Evolutionary conservation across 352 stramenopile genomes (phyloP).

Genomic region (Globisporangium emineosum): DNA sequence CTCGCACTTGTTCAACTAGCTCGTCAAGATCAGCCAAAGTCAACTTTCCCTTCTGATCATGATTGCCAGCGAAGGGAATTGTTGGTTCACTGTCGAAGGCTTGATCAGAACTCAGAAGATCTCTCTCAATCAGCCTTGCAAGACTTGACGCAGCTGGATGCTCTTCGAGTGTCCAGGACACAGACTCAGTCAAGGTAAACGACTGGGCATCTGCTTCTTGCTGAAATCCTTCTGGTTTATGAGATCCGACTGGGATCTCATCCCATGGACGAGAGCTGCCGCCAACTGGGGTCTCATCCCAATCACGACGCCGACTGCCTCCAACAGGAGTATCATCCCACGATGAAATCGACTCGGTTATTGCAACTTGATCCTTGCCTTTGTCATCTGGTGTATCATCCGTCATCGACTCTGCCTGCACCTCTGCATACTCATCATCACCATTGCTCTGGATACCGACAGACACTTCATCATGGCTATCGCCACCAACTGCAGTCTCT

Average conservation of each 20-base stretch:
- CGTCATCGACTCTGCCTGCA: not conserved
- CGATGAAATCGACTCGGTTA: not conserved
- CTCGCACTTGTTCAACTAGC: not conserved
- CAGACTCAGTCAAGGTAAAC: not conserved
- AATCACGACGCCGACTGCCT: not conserved
- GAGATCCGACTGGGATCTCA: not conserved
- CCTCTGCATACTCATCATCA: not conserved
- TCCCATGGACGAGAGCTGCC: slow-evolving; percentile 2
- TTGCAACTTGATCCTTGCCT: not conserved
- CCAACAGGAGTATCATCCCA: slow-evolving; percentile 10
- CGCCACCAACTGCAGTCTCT: not conserved
- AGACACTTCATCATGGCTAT: not conserved
- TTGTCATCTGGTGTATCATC: not conserved
- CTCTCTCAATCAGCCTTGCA: slow-evolving; percentile 2
- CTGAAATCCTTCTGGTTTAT: not conserved
- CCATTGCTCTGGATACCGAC: not conserved
- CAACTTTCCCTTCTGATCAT: not conserved
- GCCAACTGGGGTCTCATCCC: slow-evolving; percentile 2
- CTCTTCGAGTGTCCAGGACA: not conserved
- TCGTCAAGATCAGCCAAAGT: slow-evolving; percentile 6
- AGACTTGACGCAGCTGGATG: not conserved
- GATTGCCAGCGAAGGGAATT: not conserved
- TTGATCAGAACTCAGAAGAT: slow-evolving; percentile 1
- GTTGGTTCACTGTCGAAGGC: not conserved
- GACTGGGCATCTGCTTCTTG: not conserved